Evolutionary conservation across 768 basidiomycete species (phyloP).

Genomic region (Termitomyces sp.): DNA sequence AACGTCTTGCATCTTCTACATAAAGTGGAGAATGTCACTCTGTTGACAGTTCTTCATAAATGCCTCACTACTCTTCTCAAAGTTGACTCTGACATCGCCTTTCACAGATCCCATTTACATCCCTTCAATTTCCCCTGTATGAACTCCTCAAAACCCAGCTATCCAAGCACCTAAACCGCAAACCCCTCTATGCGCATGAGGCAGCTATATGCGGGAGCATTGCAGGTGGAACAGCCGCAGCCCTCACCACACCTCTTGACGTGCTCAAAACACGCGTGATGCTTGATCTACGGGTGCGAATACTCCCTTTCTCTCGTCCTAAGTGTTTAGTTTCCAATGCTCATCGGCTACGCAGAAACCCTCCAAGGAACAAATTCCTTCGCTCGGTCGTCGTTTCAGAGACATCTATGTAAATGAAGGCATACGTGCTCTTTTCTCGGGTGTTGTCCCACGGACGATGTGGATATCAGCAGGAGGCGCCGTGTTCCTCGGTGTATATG

Average conservation of each 20-base stretch:
- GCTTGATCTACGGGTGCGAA: conserved; percentile 81
- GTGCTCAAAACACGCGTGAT: conserved; percentile 97
- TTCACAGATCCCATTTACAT: conserved; percentile 89
- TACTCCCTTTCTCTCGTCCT: neutral
- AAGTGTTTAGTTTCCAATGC: neutral
- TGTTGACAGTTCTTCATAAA: neutral
- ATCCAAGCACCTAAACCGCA: conserved; percentile 48
- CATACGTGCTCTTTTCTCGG: conserved; percentile 71
- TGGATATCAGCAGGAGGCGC: conserved; percentile 98
- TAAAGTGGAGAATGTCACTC: neutral
- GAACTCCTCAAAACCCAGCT: conserved; percentile 77
- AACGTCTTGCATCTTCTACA: neutral
- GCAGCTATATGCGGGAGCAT: conserved; percentile 88
- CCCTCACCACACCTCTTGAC: conserved; percentile 90
- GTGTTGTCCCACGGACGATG: conserved; percentile 85
- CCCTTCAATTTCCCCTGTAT: conserved; percentile 93
- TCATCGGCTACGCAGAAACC: conserved; percentile 37
- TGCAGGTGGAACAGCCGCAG: conserved; percentile 88
- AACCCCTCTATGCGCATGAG: conserved; percentile 64
- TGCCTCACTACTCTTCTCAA: conserved; percentile 24
- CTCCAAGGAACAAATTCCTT: conserved; percentile 45
- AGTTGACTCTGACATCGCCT: neutral
- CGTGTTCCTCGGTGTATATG: conserved; percentile 96
- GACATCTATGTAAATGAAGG: conserved; percentile 77
- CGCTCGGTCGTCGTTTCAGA: conserved; percentile 51